Evolutionary conservation across 2,329 filamentous ascomycete genomes (phyloP).

Genomic region (Aaosphaeria arxii): DNA sequence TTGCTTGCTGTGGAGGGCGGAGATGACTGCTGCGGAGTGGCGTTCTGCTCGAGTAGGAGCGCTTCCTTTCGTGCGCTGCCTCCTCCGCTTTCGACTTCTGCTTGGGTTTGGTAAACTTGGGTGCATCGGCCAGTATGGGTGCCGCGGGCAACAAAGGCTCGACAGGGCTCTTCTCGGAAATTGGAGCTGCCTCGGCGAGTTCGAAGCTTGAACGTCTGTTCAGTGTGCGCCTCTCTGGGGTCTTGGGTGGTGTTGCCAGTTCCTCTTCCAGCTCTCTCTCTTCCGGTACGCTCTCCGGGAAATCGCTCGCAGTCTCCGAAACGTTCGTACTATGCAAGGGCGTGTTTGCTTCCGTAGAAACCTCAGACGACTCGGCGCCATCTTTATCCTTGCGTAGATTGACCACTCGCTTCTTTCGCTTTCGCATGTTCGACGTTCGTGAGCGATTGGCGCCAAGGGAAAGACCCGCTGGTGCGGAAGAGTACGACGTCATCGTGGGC

Average conservation of each 20-base stretch:
- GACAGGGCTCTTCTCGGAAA: constrained; percentile 11
- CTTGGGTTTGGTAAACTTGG: constrained; percentile 20
- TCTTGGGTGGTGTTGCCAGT: constrained; percentile 29
- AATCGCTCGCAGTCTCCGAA: constrained; percentile 52
- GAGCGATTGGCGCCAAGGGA: constrained; percentile 60
- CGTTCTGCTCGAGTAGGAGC: constrained; percentile 17
- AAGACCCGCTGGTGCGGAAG: constrained; percentile 60
- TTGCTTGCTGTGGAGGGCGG: constrained; percentile 27
- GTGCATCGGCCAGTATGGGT: constrained; percentile 22
- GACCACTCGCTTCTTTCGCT: constrained; percentile 81
- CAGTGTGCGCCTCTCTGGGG: constrained; percentile 17
- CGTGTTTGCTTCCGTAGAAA: constrained; percentile 51
- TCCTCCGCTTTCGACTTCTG: constrained; percentile 12
- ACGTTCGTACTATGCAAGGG: constrained; percentile 54
- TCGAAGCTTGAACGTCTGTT: constrained; percentile 12
- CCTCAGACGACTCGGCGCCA: constrained; percentile 44
- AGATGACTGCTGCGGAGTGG: constrained; percentile 28
- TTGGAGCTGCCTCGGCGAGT: constrained; percentile 20
- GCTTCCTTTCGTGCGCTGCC: constrained; percentile 9
- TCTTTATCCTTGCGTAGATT: constrained; percentile 68
- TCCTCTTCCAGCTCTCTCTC: constrained; percentile 30
- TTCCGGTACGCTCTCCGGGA: constrained; percentile 18
- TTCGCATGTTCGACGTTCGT: constrained; percentile 63
- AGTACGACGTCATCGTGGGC: constrained; percentile 62
- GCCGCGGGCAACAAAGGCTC: constrained; percentile 24